Base-by-base conservation (phyloP, 202 grass and related monocot genomes). In the Setaria viridis region DNA sequence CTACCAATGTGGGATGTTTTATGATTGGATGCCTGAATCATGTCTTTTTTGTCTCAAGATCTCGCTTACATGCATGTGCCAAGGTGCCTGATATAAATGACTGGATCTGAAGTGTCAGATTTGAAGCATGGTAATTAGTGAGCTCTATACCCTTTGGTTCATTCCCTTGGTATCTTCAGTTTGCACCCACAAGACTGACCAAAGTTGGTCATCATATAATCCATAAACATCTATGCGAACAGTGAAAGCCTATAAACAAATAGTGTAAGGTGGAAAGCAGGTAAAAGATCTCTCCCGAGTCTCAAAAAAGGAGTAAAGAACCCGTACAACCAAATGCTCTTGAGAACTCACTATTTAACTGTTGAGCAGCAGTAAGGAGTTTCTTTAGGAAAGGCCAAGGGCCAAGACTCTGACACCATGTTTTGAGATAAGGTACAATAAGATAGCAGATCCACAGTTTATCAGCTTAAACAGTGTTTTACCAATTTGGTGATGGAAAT, bases 391-490 rank as follows among this genome's bases (percentile, higher is more conserved):
- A 48, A 68, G 15, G 21, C 29, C 46, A 63, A 53, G 29, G 51
- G 85, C 11, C 79, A 75, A 55, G 20, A 15, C 66, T 43, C 84
- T 86, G 69, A 58, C 70, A 68, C 55, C 43, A 4, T 82, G 68
- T 62, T 72, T 73, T 12, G 19, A 74, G 35, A 81, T 80, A 87
- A 45, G 58, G 57, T 66, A 74, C 58, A 67, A 73, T 56, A 80
- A 49, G 35, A 16, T 50, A 35, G 25, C 29, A 37, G 35, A 60
- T 53, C 41, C 53, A 42, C 32, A 15, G 10, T 59, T 46, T 81
- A 67, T 69, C 47, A 39, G 17, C 21, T 57, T 71, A 47, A 82
- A 74, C 30, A 55, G 49, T 41, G 5, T 37, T 74, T 74, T 74
- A 9, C 57, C 75, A 50, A 71, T 70, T 62, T 47, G 30, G 74